Conservation (phyloP, 495 filamentous ascomycete genomes). For the Trichoderma asperelloides region DNA sequence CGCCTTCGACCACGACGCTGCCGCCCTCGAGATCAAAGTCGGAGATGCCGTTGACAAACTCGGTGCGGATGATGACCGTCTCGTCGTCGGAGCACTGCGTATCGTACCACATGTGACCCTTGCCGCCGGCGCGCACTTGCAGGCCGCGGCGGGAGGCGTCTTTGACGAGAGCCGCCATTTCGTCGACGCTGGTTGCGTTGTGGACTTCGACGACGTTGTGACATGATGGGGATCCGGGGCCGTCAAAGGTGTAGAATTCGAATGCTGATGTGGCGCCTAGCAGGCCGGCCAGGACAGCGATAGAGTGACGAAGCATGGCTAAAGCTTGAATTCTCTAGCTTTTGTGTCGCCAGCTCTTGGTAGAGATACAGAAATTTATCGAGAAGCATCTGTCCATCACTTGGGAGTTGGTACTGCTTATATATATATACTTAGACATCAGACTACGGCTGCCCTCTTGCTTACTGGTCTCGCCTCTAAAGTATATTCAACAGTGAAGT, state of each 20-base stretch:
- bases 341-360: background rate
- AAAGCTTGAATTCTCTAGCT: background rate
- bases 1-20: slow-evolving; percentile 36
- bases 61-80: slow-evolving; percentile 39
- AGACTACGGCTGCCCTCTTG: too few relatives aligned
- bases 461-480: too few relatives aligned
- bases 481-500: background rate
- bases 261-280: slow-evolving; percentile 16
- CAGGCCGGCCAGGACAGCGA: background rate
- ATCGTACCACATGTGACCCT: slow-evolving; percentile 45
- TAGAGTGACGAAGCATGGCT: background rate
- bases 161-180: slow-evolving; percentile 33
- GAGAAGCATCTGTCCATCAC: too few relatives aligned
- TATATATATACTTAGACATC: too few relatives aligned
- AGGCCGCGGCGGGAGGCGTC: slow-evolving; percentile 22
- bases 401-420: too few relatives aligned
- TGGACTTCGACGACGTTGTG: slow-evolving; percentile 32
- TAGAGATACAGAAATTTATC: too few relatives aligned
- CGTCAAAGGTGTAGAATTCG: slow-evolving; percentile 42
- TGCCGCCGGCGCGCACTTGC: slow-evolving; percentile 36
- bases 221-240: slow-evolving; percentile 37
- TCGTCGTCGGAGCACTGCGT: slow-evolving; percentile 38
- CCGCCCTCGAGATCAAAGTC: slow-evolving; percentile 28
- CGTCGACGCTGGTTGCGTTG: slow-evolving; percentile 32
- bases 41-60: slow-evolving; percentile 31